Evolutionary conservation across 2,329 filamentous ascomycete genomes (phyloP).

Genomic region (Diplocarpon mali): DNA sequence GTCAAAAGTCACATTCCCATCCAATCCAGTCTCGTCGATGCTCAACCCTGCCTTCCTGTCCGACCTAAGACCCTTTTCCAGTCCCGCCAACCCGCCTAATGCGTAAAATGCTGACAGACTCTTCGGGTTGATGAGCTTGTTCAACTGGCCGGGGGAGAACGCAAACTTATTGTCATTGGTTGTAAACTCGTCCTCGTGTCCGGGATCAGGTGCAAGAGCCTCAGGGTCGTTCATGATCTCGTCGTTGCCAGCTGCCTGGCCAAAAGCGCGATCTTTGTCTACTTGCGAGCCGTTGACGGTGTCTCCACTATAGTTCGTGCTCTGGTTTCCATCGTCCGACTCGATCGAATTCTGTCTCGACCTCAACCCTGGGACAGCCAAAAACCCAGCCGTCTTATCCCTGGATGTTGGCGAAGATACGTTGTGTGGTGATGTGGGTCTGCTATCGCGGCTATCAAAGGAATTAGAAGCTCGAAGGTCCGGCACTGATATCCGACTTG

Average conservation of each 20-base stretch:
- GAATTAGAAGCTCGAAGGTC: slow-evolving; percentile 43
- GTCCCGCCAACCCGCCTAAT: slow-evolving; percentile 58
- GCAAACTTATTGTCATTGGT: slow-evolving; percentile 61
- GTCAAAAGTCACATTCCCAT: slow-evolving; percentile 57
- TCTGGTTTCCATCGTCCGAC: slow-evolving; percentile 44
- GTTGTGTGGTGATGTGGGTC: slow-evolving; percentile 57
- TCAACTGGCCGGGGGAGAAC: slow-evolving; percentile 60
- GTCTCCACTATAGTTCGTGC: slow-evolving; percentile 28
- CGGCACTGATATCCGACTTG: slow-evolving; percentile 25
- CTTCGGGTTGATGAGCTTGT: slow-evolving; percentile 72
- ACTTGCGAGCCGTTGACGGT: slow-evolving; percentile 34
- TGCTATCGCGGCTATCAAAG: slow-evolving; percentile 48
- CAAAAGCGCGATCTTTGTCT: slow-evolving; percentile 30
- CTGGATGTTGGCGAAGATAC: slow-evolving; percentile 49
- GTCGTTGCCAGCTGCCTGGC: slow-evolving; percentile 29
- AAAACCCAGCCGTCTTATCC: slow-evolving; percentile 40
- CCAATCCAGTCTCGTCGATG: slow-evolving; percentile 53
- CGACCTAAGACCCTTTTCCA: slow-evolving; percentile 64
- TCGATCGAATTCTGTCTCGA: slow-evolving; percentile 56
- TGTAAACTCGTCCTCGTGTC: slow-evolving; percentile 58
- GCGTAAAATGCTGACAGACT: slow-evolving; percentile 64
- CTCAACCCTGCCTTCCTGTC: slow-evolving; percentile 55
- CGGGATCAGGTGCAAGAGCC: slow-evolving; percentile 47
- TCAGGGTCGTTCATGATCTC: slow-evolving; percentile 42
- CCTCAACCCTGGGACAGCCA: slow-evolving; percentile 51